phyloP scores from a whole-genome alignment of 495 filamentous ascomycete species.

The Zalerion maritima region DNA sequence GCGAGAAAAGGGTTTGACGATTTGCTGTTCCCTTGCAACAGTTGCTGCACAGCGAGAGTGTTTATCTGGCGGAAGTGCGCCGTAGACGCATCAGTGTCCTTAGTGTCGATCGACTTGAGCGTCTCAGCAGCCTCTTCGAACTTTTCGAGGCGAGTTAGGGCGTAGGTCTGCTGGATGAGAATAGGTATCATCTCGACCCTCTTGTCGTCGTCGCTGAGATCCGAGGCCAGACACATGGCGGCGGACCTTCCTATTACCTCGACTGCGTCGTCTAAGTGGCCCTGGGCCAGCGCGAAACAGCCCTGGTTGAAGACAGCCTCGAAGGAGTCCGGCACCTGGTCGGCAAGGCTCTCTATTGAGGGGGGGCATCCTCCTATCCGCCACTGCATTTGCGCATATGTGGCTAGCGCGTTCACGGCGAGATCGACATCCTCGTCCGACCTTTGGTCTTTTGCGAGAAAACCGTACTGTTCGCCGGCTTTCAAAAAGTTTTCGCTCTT shows the following conservation, averaged over 20 bases:
- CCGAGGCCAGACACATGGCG: constrained; percentile 72
- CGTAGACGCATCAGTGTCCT: constrained; percentile 65
- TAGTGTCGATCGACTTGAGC: constrained; percentile 46
- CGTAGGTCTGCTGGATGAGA: constrained; percentile 71
- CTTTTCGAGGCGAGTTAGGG: constrained; percentile 58
- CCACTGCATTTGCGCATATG: constrained; percentile 81
- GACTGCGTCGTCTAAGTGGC: constrained; percentile 58
- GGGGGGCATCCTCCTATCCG: too few relatives aligned
- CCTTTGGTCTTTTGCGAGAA: constrained; percentile 26
- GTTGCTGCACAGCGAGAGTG: constrained; percentile 44
- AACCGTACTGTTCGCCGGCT: constrained; percentile 53
- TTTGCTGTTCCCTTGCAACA: too few relatives aligned
- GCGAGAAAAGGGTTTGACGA: constrained; percentile 63
- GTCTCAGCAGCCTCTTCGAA: constrained; percentile 55
- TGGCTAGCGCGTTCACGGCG: constrained; percentile 68
- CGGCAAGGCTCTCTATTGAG: constrained; percentile 22
- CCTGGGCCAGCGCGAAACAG: constrained; percentile 68
- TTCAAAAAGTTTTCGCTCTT: constrained; percentile 66
- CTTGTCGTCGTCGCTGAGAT: constrained; percentile 72
- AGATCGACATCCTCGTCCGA: constrained; percentile 71
- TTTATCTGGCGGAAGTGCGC: constrained; percentile 70
- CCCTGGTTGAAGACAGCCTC: constrained; percentile 91
- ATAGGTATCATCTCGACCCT: constrained; percentile 73
- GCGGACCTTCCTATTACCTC: constrained; percentile 71
- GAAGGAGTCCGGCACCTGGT: constrained; percentile 50